Percentiles rank a stretch among this genome's conserved stretches.
These are phyloP conservation scores for Trametes hirsuta DNA, from an alignment of 1,284 basidiomycete species.

Conservation along the genomic window DNA sequence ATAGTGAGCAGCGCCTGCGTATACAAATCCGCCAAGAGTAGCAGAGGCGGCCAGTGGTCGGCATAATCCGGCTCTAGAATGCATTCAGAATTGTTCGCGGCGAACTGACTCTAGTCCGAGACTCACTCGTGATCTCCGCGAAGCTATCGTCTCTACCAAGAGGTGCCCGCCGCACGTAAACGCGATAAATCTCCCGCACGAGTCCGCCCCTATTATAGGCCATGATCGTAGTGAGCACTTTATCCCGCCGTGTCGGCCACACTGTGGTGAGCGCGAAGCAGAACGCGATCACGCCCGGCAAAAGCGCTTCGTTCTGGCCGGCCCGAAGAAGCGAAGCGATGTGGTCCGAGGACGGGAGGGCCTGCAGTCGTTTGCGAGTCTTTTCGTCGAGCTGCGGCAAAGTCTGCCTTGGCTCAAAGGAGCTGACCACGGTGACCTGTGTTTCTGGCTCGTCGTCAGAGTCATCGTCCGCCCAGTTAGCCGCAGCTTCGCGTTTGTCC, in stretches of 20 bases:
- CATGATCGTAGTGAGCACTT: slow-evolving; percentile 51
- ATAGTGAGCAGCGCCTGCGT: slow-evolving; percentile 87
- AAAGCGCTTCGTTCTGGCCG: slow-evolving; percentile 42
- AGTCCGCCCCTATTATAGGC: slow-evolving; percentile 60
- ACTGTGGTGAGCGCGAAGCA: slow-evolving; percentile 55
- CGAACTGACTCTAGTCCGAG: background rate
- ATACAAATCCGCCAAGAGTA: slow-evolving; percentile 86
- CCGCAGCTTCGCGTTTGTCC: slow-evolving; percentile 25
- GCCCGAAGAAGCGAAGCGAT: slow-evolving; percentile 51
- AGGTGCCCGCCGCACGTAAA: slow-evolving; percentile 62
- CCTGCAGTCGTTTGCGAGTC: slow-evolving; percentile 58
- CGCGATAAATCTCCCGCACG: slow-evolving; percentile 75
- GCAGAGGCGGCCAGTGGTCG: slow-evolving; percentile 64
- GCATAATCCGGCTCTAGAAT: slow-evolving; percentile 48
- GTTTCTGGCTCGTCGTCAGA: slow-evolving; percentile 44
- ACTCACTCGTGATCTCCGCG: slow-evolving; percentile 45
- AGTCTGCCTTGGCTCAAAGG: slow-evolving; percentile 36
- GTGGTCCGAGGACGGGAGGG: slow-evolving; percentile 52
- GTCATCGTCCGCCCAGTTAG: slow-evolving; percentile 38
- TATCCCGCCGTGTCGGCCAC: slow-evolving; percentile 63
- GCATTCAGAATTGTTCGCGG: background rate
- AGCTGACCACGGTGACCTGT: slow-evolving; percentile 41
- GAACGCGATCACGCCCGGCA: slow-evolving; percentile 51
- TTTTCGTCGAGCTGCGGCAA: slow-evolving; percentile 54
- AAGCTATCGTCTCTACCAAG: slow-evolving; percentile 55